Conservation (phyloP, 2,329 filamentous ascomycete genomes). For the Chaetomiaceae sp. region DNA sequence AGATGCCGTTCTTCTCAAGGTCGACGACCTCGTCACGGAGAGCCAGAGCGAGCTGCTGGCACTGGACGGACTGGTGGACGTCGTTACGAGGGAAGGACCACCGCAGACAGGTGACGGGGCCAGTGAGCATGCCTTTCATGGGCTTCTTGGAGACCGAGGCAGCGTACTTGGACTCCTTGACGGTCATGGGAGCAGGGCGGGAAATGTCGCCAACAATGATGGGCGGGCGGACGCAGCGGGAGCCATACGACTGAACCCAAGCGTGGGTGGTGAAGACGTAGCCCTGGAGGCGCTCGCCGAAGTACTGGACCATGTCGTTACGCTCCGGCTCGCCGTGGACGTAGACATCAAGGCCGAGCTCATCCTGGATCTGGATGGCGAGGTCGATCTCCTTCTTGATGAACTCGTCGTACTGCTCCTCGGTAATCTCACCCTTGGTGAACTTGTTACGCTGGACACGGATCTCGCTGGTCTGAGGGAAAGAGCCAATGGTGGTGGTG, state of each 20-base stretch:
- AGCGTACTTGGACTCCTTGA: conserved; percentile 99
- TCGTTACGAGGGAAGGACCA: conserved; percentile 99
- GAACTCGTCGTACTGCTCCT: conserved; percentile 93
- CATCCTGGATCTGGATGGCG: conserved; percentile 94
- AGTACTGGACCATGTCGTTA: conserved; percentile 99
- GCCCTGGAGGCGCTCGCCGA: conserved; percentile 92
- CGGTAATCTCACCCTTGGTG: conserved; percentile 96
- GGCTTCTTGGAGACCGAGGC: conserved; percentile 95
- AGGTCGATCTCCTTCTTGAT: conserved; percentile 98
- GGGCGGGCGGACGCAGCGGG: conserved; percentile 94
- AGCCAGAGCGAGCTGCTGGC: conserved; percentile 95
- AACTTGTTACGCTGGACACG: conserved; percentile 95
- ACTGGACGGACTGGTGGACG: conserved; percentile 97
- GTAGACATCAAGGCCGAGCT: conserved; percentile 93
- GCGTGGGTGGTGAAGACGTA: conserved; percentile 99
- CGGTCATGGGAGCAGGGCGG: conserved; percentile 93
- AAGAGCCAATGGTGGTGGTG: conserved; percentile 98
- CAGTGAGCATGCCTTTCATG: conserved; percentile 99
- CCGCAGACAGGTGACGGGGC: conserved; percentile 95
- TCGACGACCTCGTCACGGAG: conserved; percentile 98
- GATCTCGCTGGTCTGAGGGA: conserved; percentile 99
- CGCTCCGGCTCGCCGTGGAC: conserved; percentile 99
- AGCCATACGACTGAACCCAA: conserved; percentile 97
- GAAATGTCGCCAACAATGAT: conserved; percentile 99
- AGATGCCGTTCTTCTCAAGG: conserved; percentile 93